Conservation (phyloP, 129 eudicot species). For the Chrysanthemum seticuspe region DNA sequence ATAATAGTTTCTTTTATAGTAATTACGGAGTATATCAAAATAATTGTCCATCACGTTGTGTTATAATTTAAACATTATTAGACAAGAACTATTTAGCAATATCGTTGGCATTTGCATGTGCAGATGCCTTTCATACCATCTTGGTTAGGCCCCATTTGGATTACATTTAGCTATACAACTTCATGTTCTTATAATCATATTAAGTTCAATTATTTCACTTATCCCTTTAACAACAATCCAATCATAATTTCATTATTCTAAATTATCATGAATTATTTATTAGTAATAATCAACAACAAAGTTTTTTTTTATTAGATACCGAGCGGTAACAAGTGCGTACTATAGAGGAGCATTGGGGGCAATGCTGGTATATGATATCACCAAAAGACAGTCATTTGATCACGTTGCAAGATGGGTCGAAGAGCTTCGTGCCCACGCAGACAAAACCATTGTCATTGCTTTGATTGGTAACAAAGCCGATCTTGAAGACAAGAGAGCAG, state of each 20-base stretch:
- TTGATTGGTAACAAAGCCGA: constrained; percentile 80
- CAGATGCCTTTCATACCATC: constrained; percentile 38
- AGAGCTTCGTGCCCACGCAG: constrained; percentile 80
- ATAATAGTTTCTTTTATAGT: no score
- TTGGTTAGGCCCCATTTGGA: constrained; percentile 34
- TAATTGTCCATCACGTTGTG: not conserved
- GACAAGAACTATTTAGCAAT: not conserved
- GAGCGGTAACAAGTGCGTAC: constrained; percentile 91
- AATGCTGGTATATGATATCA: constrained; percentile 73
- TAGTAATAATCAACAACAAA: not conserved
- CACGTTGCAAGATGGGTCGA: constrained; percentile 82
- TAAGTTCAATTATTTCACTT: constrained; percentile 1
- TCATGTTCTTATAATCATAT: not conserved
- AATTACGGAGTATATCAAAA: not conserved
- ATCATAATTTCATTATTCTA: not conserved
- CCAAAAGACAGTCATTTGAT: constrained; percentile 71
- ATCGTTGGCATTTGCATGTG: constrained; percentile 29
- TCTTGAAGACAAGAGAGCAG: constrained; percentile 59
- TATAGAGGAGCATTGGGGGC: constrained; percentile 95
- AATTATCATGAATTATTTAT: not conserved
- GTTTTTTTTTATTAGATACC: constrained; percentile 42
- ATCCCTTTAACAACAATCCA: not conserved
- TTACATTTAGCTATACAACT: constrained; percentile 12
- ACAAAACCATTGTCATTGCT: constrained; percentile 60
- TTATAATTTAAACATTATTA: constrained; percentile 16